Evolutionary conservation across 1,139 yeast species (phyloP).

Genomic region (Magnusiomyces paraingens): DNA sequence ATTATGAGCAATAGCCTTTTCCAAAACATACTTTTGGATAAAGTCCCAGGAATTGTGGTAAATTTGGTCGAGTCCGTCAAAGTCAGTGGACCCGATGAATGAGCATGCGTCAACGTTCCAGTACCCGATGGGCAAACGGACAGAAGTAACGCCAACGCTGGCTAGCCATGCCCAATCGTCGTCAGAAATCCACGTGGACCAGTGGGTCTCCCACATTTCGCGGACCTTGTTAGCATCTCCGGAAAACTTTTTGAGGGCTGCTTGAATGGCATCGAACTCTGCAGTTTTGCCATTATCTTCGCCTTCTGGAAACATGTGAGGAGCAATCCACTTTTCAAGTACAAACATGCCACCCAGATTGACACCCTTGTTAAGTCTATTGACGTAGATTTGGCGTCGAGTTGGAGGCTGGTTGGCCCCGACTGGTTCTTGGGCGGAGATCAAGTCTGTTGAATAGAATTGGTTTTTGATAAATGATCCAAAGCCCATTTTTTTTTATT

Average conservation of each 20-base stretch:
- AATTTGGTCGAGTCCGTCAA: constrained; percentile 47
- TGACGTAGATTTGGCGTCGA: constrained; percentile 51
- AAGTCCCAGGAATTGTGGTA: constrained; percentile 68
- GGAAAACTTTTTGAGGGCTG: constrained; percentile 29
- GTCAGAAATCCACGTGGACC: constrained; percentile 57
- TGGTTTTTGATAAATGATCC: constrained; percentile 12
- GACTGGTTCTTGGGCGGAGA: constrained; percentile 31
- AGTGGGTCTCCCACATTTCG: constrained; percentile 55
- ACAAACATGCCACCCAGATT: constrained; percentile 83
- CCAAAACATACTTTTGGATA: constrained; percentile 45
- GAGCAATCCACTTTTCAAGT: constrained; percentile 52
- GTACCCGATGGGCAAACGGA: constrained; percentile 85
- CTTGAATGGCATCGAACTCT: constrained; percentile 67
- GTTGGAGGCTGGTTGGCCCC: constrained; percentile 37
- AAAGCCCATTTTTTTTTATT: constrained; percentile 9
- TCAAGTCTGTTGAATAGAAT: constrained; percentile 11
- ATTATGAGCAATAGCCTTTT: constrained; percentile 46
- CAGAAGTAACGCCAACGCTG: constrained; percentile 60
- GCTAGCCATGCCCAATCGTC: constrained; percentile 76
- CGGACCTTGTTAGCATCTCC: constrained; percentile 50
- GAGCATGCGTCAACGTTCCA: constrained; percentile 73
- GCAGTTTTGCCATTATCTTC: constrained; percentile 41
- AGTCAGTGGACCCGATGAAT: constrained; percentile 55
- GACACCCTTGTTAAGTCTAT: constrained; percentile 73
- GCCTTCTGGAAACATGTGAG: constrained; percentile 59